Conservation (phyloP, 345 rosid genomes). For the Melaleuca quinquenervia region DNA sequence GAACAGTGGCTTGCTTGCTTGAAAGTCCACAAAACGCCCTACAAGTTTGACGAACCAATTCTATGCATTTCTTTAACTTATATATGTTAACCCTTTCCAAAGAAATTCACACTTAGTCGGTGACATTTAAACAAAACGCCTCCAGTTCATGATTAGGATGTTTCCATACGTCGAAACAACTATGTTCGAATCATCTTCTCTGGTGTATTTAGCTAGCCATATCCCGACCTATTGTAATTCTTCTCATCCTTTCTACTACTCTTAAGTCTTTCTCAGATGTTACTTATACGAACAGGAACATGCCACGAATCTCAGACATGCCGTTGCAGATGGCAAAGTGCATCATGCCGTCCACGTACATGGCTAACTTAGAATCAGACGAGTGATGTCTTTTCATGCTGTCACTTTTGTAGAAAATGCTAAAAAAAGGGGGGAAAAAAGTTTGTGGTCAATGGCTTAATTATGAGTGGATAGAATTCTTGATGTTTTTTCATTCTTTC, state of each 20-base stretch:
- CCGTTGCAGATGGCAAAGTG: not conserved
- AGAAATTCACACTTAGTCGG: not conserved
- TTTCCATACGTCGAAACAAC: not conserved
- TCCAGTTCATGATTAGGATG: not conserved
- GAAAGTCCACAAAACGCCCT: not conserved
- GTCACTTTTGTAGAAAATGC: not conserved
- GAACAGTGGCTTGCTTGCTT: not conserved
- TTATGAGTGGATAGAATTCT: not conserved
- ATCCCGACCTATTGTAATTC: not conserved
- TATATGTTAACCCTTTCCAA: not conserved
- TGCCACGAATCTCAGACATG: not conserved
- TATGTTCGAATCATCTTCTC: not conserved
- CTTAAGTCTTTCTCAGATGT: not conserved
- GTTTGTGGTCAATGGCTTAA: not conserved
- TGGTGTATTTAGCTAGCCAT: not conserved
- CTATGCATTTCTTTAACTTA: not conserved
- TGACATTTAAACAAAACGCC: not conserved
- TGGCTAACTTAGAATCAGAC: not conserved
- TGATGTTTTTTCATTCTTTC: not conserved
- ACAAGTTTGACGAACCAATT: not conserved
- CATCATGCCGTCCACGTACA: not conserved
- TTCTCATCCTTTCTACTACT: not conserved
- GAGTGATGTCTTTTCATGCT: not conserved
- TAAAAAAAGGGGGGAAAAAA: not conserved
- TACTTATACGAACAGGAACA: not conserved